Evolutionary conservation across 2,329 filamentous ascomycete genomes (phyloP).

Genomic region (Botrytis fragariae): DNA sequence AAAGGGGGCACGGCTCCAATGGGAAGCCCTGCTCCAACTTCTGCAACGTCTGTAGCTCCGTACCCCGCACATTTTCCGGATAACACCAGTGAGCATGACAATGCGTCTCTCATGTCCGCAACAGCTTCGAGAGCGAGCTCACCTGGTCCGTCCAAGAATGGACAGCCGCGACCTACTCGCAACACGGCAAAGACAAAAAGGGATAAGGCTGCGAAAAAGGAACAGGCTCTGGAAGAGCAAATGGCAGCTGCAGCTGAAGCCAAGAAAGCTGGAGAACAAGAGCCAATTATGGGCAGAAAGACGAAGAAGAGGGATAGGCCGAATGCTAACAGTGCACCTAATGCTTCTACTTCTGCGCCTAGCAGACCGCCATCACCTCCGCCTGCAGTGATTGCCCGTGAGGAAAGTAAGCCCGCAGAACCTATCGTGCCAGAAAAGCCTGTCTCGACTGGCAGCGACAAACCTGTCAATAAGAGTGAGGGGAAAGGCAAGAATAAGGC

Average conservation of each 20-base stretch:
- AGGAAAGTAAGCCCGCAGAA: conserved; percentile 10
- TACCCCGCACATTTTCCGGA: conserved; percentile 53
- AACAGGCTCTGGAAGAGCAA: conserved; percentile 55
- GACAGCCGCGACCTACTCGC: conserved; percentile 54
- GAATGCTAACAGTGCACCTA: conserved; percentile 35
- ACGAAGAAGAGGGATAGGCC: conserved; percentile 77
- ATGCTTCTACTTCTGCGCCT: conserved; percentile 33
- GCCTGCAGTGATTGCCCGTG: conserved; percentile 18
- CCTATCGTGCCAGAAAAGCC: conserved; percentile 1
- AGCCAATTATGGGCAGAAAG: conserved; percentile 74
- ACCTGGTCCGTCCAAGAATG: conserved; percentile 64
- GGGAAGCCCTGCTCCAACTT: conserved; percentile 35
- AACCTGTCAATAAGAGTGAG: conserved; percentile 25
- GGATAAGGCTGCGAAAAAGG: conserved; percentile 64
- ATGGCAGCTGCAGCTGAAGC: conserved; percentile 50
- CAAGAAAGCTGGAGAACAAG: conserved; percentile 49
- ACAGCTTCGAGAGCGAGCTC: conserved; percentile 72
- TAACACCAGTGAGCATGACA: conserved; percentile 75
- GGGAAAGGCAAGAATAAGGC: conserved; percentile 31
- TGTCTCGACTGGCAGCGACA: conserved; percentile 15
- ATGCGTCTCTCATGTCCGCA: conserved; percentile 68
- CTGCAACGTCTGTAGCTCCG: conserved; percentile 40
- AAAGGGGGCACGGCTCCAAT: conserved; percentile 56
- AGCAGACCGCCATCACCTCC: conserved; percentile 34
- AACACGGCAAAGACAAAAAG: conserved; percentile 73